phyloP scores from a whole-genome alignment of 495 filamentous ascomycete genomes.

The Xylaria acuta region DNA sequence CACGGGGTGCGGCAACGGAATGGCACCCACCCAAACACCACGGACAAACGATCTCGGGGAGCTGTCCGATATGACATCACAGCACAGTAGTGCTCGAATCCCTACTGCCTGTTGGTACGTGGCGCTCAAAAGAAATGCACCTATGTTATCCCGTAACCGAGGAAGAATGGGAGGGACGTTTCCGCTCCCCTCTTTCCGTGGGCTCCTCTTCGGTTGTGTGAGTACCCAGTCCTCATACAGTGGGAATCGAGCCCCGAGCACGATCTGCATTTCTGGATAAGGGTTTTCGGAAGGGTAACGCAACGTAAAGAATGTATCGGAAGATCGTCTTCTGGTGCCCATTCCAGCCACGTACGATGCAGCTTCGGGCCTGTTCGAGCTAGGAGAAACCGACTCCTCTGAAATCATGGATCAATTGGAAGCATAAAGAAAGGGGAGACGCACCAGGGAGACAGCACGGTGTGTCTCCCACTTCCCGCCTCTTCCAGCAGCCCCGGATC shows the following conservation, averaged over 20 bases:
- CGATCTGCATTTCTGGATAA: neutral
- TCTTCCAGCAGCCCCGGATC: neutral
- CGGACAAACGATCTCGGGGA: constrained; percentile 21
- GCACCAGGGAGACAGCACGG: neutral
- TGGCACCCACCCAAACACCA: constrained; percentile 23
- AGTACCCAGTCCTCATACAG: constrained; percentile 6
- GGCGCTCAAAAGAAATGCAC: constrained; percentile 13
- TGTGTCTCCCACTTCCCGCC: neutral
- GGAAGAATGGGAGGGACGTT: neutral
- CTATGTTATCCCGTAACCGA: neutral
- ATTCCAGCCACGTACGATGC: constrained; percentile 41
- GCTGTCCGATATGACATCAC: constrained; percentile 26
- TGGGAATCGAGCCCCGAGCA: neutral
- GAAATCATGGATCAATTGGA: constrained; percentile 29
- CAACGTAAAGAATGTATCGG: constrained; percentile 39
- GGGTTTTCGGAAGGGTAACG: constrained; percentile 14
- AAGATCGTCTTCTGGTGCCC: constrained; percentile 24
- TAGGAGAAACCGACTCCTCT: constrained; percentile 26
- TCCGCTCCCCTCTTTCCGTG: neutral
- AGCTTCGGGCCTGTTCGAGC: constrained; percentile 37
- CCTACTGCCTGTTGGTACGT: neutral
- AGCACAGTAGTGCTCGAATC: neutral
- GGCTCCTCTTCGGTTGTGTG: neutral
- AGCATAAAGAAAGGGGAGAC: constrained; percentile 19
- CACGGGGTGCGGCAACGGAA: constrained; percentile 28